A percentile compares a stretch with the other conserved stretches of the same genome.
These are phyloP conservation scores for Naganishia onofrii DNA, from an alignment of 768 basidiomycete genomes.

Conservation along the genomic window DNA sequence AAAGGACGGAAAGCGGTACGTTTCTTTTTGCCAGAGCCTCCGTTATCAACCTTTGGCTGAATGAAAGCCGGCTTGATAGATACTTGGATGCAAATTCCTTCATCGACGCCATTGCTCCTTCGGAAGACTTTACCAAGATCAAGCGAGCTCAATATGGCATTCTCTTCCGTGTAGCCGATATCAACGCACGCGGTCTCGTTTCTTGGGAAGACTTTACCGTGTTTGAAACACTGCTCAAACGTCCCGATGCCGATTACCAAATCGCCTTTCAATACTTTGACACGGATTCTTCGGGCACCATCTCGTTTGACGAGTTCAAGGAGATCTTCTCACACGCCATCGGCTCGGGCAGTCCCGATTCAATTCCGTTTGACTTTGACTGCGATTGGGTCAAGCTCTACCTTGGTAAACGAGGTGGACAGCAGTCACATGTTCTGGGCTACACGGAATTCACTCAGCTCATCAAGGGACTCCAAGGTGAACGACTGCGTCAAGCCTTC, in stretches of 20 bases:
- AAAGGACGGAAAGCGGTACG: constrained; percentile 61
- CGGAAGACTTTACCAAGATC: constrained; percentile 78
- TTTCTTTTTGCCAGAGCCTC: background rate
- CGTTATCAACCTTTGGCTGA: background rate
- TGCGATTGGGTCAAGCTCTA: constrained; percentile 97
- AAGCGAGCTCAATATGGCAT: constrained; percentile 83
- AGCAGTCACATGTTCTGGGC: constrained; percentile 27
- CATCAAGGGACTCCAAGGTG: constrained; percentile 98
- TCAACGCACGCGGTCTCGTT: constrained; percentile 43
- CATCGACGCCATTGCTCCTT: constrained; percentile 90
- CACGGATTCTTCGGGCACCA: constrained; percentile 86
- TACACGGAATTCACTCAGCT: constrained; percentile 89
- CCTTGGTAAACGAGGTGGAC: constrained; percentile 77
- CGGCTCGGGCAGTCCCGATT: constrained; percentile 69
- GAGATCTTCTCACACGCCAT: constrained; percentile 76
- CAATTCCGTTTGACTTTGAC: constrained; percentile 82
- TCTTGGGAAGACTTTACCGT: constrained; percentile 91
- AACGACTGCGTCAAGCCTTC: constrained; percentile 94
- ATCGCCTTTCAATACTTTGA: constrained; percentile 96
- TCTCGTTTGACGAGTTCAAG: constrained; percentile 93
- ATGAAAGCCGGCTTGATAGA: constrained; percentile 55
- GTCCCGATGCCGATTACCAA: constrained; percentile 94
- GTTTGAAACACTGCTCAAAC: constrained; percentile 87
- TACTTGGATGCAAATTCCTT: constrained; percentile 84
- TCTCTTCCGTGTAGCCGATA: constrained; percentile 53